A percentile compares a stretch with the other conserved stretches of the same genome.
Conservation (phyloP, 2,329 filamentous ascomycete genomes). For the Curvularia lunata region DNA sequence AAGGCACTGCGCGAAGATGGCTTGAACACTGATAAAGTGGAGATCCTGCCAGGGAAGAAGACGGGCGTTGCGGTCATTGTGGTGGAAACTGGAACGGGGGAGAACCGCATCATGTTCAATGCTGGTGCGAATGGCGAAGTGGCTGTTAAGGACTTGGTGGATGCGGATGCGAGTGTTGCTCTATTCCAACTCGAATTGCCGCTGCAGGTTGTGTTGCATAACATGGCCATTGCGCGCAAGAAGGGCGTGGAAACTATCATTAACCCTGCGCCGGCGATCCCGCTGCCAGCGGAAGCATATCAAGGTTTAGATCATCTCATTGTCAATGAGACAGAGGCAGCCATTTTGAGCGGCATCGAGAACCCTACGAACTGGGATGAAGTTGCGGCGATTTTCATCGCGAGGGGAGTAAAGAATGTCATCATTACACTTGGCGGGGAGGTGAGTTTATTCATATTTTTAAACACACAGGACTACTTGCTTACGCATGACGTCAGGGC, state of each 20-base stretch:
- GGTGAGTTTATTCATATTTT: constrained; percentile 52
- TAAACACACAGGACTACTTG: too few species aligned
- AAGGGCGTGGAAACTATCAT: constrained; percentile 66
- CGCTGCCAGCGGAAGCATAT: constrained; percentile 71
- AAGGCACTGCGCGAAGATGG: constrained; percentile 54
- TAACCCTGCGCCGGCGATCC: constrained; percentile 78
- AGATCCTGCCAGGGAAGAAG: constrained; percentile 51
- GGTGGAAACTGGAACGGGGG: constrained; percentile 55
- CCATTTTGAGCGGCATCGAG: constrained; percentile 68
- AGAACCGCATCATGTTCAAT: constrained; percentile 59
- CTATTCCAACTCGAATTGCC: constrained; percentile 58
- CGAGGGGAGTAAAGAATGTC: constrained; percentile 73
- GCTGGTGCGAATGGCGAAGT: constrained; percentile 56
- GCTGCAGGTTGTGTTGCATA: constrained; percentile 48
- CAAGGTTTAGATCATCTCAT: constrained; percentile 75
- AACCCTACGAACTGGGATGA: constrained; percentile 43
- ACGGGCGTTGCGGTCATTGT: constrained; percentile 58
- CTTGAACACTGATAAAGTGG: constrained; percentile 50
- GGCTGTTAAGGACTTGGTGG: constrained; percentile 46
- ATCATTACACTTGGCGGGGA: constrained; percentile 84
- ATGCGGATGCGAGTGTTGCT: constrained; percentile 50
- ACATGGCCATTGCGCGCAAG: constrained; percentile 45
- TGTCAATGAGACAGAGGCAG: constrained; percentile 89
- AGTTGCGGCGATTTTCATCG: constrained; percentile 62
- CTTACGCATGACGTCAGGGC: constrained; percentile 31